Base-by-base conservation (phyloP, 352 stramenopile genomes). In the Pythium guiyangense region DNA sequence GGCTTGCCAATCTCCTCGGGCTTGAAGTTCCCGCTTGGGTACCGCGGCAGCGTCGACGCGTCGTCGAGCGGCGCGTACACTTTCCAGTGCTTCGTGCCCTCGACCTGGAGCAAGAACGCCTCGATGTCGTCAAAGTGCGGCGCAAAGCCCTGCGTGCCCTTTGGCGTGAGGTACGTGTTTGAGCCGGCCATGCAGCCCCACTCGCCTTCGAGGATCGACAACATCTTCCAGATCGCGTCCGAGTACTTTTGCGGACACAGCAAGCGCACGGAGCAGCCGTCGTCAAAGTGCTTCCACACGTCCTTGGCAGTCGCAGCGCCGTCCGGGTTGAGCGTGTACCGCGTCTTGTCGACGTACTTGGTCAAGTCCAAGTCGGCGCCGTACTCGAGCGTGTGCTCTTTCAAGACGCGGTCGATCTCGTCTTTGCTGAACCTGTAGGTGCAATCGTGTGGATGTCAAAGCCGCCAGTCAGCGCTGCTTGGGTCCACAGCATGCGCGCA, bases 111-210 rank as follows among this genome's bases (percentile, higher is more conserved):
- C 60, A 98, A 76, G 65, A 98, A 98, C 0, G 93, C 94, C 65
- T 98, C 94, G 62, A 98, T 97, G 62, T 99, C 94, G 57, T 99
- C 96, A 55, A 98, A 99, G 71, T 99, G 96, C 5, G 96, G 94
- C n/a, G 94, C 94, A 77, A 99, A 98, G 14, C 96, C 96, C 74
- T 98, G 94, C 14, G 90, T 97, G 46, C 78, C 77, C 39, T 86
- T 71, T 14, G 94, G 92, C 10, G 96, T 98, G 35, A 98, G 70
- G 69, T 99, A 98, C 15, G 88, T 87, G 70, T 98, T 98, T 26
- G 88, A 80, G 56, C 95, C 95, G 12, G 96, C 90, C 87, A 97
- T 98, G 56, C 89, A 97, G 51, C 88, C 88, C 62, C 92, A 98
- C 71, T 98, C 88, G 46, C 78, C 75, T 70, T 99, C 96, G 6